Evolutionary conservation across 176 grass and related monocot species (phyloP), one percentile per base, ranked within the genome.

Genomic region (Tillandsia fasciculata): DNA sequence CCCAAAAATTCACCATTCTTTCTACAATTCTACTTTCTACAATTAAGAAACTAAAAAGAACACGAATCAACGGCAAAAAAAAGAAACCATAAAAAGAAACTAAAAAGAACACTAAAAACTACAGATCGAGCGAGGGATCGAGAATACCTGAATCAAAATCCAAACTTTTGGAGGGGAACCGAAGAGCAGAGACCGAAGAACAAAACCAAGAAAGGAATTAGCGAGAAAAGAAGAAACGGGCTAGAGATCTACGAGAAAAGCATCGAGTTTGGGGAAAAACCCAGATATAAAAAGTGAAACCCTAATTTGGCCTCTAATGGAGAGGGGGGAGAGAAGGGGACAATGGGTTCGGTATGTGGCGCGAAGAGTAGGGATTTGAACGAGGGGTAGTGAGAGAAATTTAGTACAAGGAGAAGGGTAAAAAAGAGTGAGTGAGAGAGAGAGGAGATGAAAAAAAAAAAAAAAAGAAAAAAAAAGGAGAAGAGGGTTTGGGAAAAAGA

Each of bases 351-450:
- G 73, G 73, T 63, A 63, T 61, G 69, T 51, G 76, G 82, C 76
- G 72, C 75, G 74, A 82, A 83, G 64, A 49, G 26, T 49, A 27
- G 24, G n/a, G 69, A 72, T 88, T 89, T 77, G 77, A 86, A 86
- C 70, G 83, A 82, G 72, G 76, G 77, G 75, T 48, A 79, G 69
- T 9, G 27, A 26, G 18, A 66, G 63, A 79, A 75, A 29, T 29
- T 23, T 50, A 70, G 68, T 51, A 28, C 74, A 65, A 72, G 69
- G 74, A 69, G 56, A 72, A 51, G 64, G 74, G 72, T 15, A 48
- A 11, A 48, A 72, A 63, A 74, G 68, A 58, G 75, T 65, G 17
- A 50, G 70, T 67, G 67, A 58, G 70, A 73, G 53, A 73, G 53
- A 77, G 79, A 67, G 59, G 69, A 26, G 64, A 49, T 33, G 28